These are phyloP conservation scores for Sarcodon aspratus DNA, from an alignment of 768 basidiomycete species.

Conservation along the genomic window DNA sequence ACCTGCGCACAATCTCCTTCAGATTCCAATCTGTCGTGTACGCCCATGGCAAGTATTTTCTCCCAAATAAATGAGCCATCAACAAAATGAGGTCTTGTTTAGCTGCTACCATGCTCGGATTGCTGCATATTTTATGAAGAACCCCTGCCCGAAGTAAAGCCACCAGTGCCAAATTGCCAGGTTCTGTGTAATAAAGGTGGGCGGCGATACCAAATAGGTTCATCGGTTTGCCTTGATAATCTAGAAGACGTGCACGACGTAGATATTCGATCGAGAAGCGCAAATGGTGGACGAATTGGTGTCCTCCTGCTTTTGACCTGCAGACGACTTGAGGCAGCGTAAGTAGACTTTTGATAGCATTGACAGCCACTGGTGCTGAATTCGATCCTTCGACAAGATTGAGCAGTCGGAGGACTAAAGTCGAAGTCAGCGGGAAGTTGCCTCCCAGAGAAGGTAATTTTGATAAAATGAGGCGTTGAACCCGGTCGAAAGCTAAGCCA, in stretches of 20 bases:
- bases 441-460: slow-evolving; percentile 50
- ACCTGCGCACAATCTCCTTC: slow-evolving; percentile 25
- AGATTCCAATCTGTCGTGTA: slow-evolving; percentile 27
- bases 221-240: slow-evolving; percentile 41
- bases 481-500: slow-evolving; percentile 50
- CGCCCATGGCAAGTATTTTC: slow-evolving; percentile 38
- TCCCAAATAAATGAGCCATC: slow-evolving; percentile 56
- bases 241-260: slow-evolving; percentile 42
- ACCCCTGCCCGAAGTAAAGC: slow-evolving; percentile 44
- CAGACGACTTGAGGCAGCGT: slow-evolving; percentile 49
- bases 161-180: slow-evolving; percentile 58
- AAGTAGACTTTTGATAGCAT: slow-evolving; percentile 40
- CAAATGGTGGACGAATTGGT: slow-evolving; percentile 53
- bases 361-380: slow-evolving; percentile 32
- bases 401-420: slow-evolving; percentile 51
- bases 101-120: slow-evolving; percentile 25
- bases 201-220: slow-evolving; percentile 43
- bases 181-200: slow-evolving; percentile 56
- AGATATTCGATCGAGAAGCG: slow-evolving; percentile 67
- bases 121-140: slow-evolving; percentile 43
- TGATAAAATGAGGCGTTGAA: slow-evolving; percentile 54
- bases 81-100: slow-evolving; percentile 40
- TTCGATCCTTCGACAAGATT: slow-evolving; percentile 54
- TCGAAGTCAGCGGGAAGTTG: slow-evolving; percentile 57
- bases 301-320: slow-evolving; percentile 37